phyloP scores from a whole-genome alignment of 495 filamentous ascomycete genomes.

The Podospora conica region DNA sequence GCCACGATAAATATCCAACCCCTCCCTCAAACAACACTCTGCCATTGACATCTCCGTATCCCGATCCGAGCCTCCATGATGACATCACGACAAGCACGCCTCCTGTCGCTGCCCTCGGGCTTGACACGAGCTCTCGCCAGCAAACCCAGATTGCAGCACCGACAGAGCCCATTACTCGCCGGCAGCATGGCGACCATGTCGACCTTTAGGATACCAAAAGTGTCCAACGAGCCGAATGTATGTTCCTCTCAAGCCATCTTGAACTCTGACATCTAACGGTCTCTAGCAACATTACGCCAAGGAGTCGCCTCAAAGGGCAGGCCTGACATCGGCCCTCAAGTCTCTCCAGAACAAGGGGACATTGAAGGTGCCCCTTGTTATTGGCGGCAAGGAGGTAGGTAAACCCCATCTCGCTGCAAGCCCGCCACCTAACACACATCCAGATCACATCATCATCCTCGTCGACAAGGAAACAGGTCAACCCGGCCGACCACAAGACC shows the following conservation, averaged over 20 bases:
- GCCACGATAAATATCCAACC: not conserved
- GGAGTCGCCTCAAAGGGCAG: conserved; percentile 68
- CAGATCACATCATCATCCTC: conserved; percentile 46
- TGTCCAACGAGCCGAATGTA: conserved; percentile 93
- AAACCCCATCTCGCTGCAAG: not conserved
- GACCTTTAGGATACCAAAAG: conserved; percentile 77
- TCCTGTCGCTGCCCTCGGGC: conserved; percentile 16
- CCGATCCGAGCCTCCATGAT: conserved; percentile 9
- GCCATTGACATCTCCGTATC: not conserved
- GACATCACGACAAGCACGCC: conserved; percentile 18
- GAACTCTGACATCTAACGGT: conserved; percentile 13
- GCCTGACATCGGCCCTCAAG: conserved; percentile 63
- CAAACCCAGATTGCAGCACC: conserved; percentile 12
- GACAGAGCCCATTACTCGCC: not conserved
- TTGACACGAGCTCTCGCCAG: conserved; percentile 17
- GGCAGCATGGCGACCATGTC: conserved; percentile 46
- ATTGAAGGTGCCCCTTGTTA: conserved; percentile 67
- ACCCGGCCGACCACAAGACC: conserved; percentile 67
- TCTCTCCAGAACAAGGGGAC: conserved; percentile 52
- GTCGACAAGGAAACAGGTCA: conserved; percentile 51
- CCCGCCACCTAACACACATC: not conserved
- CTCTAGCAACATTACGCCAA: conserved; percentile 78
- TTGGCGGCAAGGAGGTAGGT: conserved; percentile 69
- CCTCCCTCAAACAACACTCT: not conserved
- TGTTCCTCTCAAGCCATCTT: conserved; percentile 27